Evolutionary conservation across 129 eudicot genomes (phyloP).

Genomic region (Chrysanthemum makinoi): DNA sequence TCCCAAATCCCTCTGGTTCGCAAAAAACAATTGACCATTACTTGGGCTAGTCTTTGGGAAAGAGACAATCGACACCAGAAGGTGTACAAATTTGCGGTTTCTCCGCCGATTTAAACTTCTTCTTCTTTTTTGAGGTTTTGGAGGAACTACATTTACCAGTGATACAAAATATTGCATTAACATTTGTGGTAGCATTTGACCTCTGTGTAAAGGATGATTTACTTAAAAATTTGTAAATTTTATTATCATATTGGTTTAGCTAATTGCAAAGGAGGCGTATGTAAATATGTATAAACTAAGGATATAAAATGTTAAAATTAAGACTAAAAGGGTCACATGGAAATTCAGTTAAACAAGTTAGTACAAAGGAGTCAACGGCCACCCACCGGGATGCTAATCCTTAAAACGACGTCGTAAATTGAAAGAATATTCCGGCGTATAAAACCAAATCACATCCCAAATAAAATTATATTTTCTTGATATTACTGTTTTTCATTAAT

Average conservation of each 20-base stretch:
- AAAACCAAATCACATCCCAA: slow-evolving; percentile 8
- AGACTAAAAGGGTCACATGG: slow-evolving; percentile 6
- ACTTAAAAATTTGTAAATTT: not conserved
- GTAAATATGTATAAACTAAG: not conserved
- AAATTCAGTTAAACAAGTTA: slow-evolving; percentile 4
- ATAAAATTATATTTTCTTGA: too few relatives aligned
- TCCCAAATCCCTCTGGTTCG: not conserved
- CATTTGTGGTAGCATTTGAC: not conserved
- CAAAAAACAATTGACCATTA: not conserved
- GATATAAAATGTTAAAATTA: not conserved
- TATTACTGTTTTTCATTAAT: too few relatives aligned
- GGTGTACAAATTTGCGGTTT: too few relatives aligned
- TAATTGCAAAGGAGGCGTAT: not conserved
- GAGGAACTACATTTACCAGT: not conserved
- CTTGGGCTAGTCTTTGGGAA: too few relatives aligned
- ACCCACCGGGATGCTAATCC: not conserved
- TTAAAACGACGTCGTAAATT: not conserved
- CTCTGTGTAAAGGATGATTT: not conserved
- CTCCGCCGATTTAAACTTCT: not conserved
- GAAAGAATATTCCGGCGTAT: slow-evolving; percentile 30
- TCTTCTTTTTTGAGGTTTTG: not conserved
- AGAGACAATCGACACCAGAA: too few relatives aligned
- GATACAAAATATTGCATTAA: not conserved
- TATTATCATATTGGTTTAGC: not conserved
- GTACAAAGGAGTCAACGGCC: slow-evolving; percentile 26